Conservation (phyloP, 2,329 filamentous ascomycete genomes). For the Teratosphaeriaceae sp. region DNA sequence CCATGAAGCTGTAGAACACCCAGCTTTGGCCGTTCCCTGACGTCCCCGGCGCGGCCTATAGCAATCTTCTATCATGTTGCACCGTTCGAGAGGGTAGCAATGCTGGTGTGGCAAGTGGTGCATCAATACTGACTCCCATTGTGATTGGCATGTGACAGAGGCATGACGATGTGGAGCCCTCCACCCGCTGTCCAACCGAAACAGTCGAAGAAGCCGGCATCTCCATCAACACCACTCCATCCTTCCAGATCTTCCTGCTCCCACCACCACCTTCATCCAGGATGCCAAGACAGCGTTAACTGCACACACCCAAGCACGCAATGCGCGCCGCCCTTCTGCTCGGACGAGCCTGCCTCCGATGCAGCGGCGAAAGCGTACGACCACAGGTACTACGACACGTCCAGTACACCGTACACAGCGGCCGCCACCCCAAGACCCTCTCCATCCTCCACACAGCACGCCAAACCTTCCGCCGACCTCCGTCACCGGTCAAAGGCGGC, state of each 20-base stretch:
- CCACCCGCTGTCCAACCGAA: not conserved
- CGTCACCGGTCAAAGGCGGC: conserved; percentile 29
- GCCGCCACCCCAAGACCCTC: conserved; percentile 18
- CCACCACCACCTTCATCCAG: no score
- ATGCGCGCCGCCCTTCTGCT: conserved; percentile 24
- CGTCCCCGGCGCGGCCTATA: no score
- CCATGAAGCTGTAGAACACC: no score
- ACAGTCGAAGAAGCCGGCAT: not conserved
- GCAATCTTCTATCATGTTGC: not conserved
- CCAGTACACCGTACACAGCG: conserved; percentile 23
- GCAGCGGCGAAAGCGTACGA: conserved; percentile 17
- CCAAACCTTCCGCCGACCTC: conserved; percentile 25
- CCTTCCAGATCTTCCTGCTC: not conserved
- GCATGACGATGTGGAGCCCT: not conserved
- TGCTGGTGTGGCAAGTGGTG: not conserved
- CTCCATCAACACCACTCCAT: not conserved
- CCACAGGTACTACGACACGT: conserved; percentile 26
- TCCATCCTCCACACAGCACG: conserved; percentile 19
- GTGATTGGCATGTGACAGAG: not conserved
- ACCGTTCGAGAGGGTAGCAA: no score
- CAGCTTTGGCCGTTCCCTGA: no score
- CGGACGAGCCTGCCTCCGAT: conserved; percentile 20
- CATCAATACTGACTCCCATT: not conserved
- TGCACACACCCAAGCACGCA: no score
- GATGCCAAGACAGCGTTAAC: no score